phyloP scores from a whole-genome alignment of 2,329 filamentous ascomycete genomes.

The Aspergillus nomiae region DNA sequence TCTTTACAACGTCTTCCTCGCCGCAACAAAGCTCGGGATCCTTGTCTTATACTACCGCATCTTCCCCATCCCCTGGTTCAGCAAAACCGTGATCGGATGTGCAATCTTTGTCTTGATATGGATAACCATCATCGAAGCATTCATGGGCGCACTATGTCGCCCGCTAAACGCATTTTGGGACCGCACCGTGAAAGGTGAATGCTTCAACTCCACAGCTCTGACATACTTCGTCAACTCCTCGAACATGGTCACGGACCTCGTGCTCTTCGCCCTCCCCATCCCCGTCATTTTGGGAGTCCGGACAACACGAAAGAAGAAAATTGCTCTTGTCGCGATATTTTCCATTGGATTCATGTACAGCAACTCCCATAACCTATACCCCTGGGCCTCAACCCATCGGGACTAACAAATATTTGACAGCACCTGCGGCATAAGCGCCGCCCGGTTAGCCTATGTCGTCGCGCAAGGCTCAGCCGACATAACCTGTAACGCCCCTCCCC shows the following conservation, averaged over 20 bases:
- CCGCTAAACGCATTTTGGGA: conserved; percentile 9
- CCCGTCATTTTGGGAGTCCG: conserved; percentile 6
- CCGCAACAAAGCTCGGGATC: conserved; percentile 7
- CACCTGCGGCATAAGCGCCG: conserved; percentile 10
- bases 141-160: conserved; percentile 9
- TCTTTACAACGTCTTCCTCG: conserved; percentile 10
- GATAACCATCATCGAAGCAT: conserved; percentile 8
- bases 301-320: conserved; percentile 4
- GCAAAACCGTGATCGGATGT: conserved; percentile 7
- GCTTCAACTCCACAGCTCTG: conserved; percentile 6
- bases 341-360: conserved; percentile 10
- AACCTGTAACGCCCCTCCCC: neutral
- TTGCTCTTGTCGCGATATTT: conserved; percentile 4
- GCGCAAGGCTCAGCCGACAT: conserved; percentile 8
- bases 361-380: too few relatives aligned
- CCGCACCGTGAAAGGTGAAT: conserved; percentile 4
- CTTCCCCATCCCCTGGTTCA: conserved; percentile 8
- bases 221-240: conserved; percentile 9
- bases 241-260: conserved; percentile 9
- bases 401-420: neutral
- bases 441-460: conserved; percentile 8
- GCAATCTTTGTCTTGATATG: conserved; percentile 2
- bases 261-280: conserved; percentile 8
- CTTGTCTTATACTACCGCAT: conserved; percentile 10
- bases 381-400: too few relatives aligned